These are phyloP conservation scores for Phytophthora lateralis DNA, from an alignment of 352 stramenopile species.

Conservation along the genomic window DNA sequence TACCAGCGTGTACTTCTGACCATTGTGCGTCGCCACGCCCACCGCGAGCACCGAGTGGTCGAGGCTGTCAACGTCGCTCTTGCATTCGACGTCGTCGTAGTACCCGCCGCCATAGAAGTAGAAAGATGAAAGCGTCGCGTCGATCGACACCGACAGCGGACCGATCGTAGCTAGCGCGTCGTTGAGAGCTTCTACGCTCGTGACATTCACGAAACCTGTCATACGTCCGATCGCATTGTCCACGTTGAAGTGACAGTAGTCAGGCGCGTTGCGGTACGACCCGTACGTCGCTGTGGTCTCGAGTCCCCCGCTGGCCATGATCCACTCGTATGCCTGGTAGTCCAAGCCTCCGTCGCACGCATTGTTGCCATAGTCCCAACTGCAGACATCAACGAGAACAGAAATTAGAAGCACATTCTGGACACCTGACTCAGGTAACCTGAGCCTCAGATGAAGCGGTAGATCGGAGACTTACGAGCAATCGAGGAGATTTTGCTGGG, in stretches of 20 bases:
- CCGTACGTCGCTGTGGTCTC: slow-evolving; percentile 88
- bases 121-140: slow-evolving; percentile 83
- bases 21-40: slow-evolving; percentile 87
- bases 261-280: slow-evolving; percentile 85
- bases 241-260: slow-evolving; percentile 89
- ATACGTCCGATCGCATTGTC: slow-evolving; percentile 75
- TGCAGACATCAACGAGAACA: slow-evolving; percentile 25
- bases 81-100: slow-evolving; percentile 90
- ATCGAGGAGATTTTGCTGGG: slow-evolving; percentile 90
- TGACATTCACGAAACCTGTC: slow-evolving; percentile 85
- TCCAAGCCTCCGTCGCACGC: slow-evolving; percentile 89
- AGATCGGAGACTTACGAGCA: slow-evolving; percentile 68
- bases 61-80: slow-evolving; percentile 89
- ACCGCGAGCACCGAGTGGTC: slow-evolving; percentile 94
- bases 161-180: slow-evolving; percentile 81
- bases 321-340: slow-evolving; percentile 91
- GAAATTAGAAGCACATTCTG: slow-evolving; percentile 1
- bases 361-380: slow-evolving; percentile 92
- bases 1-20: slow-evolving; percentile 93
- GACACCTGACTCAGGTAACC: background rate
- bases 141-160: slow-evolving; percentile 90
- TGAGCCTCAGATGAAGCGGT: background rate
- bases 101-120: slow-evolving; percentile 91
- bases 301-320: slow-evolving; percentile 78
- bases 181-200: slow-evolving; percentile 74